Base-by-base conservation (phyloP, 306 rosid species). In the Ochetophila trinervis region DNA sequence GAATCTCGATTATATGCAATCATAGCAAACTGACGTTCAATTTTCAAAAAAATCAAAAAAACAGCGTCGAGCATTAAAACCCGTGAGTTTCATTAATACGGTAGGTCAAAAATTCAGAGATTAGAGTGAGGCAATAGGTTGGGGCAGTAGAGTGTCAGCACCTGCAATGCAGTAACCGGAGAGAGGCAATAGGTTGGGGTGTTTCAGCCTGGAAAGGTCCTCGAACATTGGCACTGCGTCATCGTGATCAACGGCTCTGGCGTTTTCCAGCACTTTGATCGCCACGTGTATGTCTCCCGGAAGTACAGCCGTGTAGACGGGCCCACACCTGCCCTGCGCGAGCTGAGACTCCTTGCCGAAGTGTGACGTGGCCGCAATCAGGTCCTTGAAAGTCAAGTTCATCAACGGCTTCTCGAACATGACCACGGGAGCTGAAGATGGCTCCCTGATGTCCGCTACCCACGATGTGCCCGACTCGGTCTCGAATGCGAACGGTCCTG, bases 141-240 rank as follows among this genome's bases (percentile, higher is more conserved):
- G 32, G 99, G 94, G 66, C n/a, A n/a, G n/a, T n/a, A n/a, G n/a
- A n/a, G n/a, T n/a, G n/a, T n/a, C 85, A 5, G 59, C 76, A 93
- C 99, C 99, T 83, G 96, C 97, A 57, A 93, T 88, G 77, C 99
- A 93, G 70, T 86, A 93, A 76, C 99, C 99, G 22, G 94, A 90
- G 78, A 88, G 87, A 42, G 99, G 86, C 51, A 93, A 53, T 10
- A 93, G 72, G 57, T 93, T 93, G 32, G 99, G 94, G 66, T 93
- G 99, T 36, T 90, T 93, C 5, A 90, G 74, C 42, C 56, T 57
- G 0, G 97, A 81, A 1, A 90, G 81, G 67, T 83, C 74, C 50
- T 81, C 80, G 65, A 93, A 88, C 75, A 73, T 65, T 36, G 73
- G 24, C 1, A 90, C 96, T 23, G 96, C 90, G 37, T 81, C 88